Evolutionary conservation across 805 yeast genomes (phyloP).

Genomic region (Pichia thaimueangensis): DNA sequence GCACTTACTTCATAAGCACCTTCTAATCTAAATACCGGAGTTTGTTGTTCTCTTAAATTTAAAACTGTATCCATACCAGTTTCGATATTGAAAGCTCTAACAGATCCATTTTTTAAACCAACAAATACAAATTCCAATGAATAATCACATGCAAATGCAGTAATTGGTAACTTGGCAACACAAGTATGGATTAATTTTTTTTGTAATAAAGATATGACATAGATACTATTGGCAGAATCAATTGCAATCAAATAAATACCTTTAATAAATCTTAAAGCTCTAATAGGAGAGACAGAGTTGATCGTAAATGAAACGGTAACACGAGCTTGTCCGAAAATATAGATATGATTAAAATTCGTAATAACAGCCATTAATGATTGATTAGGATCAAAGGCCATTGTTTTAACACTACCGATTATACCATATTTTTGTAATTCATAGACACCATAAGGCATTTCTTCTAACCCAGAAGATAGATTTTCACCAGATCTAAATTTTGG

Average conservation of each 20-base stretch:
- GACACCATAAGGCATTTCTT: conserved; percentile 23
- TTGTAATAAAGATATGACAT: conserved; percentile 63
- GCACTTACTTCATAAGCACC: conserved; percentile 49
- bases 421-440: conserved; percentile 43
- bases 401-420: conserved; percentile 54
- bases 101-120: conserved; percentile 72
- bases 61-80: conserved; percentile 60
- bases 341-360: conserved; percentile 61
- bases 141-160: conserved; percentile 74
- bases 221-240: conserved; percentile 53
- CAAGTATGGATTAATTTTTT: conserved; percentile 55
- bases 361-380: conserved; percentile 82
- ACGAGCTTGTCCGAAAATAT: conserved; percentile 77
- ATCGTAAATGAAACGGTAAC: conserved; percentile 64
- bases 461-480: conserved; percentile 29
- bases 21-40: conserved; percentile 49
- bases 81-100: conserved; percentile 75
- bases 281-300: conserved; percentile 44
- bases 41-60: conserved; percentile 67
- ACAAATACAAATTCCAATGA: conserved; percentile 79
- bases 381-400: conserved; percentile 77
- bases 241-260: conserved; percentile 77
- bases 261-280: conserved; percentile 58
- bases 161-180: conserved; percentile 59
- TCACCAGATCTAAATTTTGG: conserved; percentile 16